Evolutionary conservation across 192 early-diverging fungal genomes (phyloP).

Genomic region (Coemansia reversa): DNA sequence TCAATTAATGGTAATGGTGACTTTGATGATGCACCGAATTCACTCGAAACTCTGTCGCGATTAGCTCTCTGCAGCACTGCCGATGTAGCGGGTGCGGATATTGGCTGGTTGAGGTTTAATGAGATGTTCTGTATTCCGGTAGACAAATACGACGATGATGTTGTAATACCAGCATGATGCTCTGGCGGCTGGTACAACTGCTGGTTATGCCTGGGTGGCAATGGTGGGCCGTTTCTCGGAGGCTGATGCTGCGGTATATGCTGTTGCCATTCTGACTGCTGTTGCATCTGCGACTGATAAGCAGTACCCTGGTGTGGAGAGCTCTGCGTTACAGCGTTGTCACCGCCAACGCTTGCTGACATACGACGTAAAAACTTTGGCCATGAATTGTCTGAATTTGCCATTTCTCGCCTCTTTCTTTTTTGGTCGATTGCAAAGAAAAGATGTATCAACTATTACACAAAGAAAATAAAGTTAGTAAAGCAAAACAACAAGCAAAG

Average conservation of each 20-base stretch:
- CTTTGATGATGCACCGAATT: not conserved
- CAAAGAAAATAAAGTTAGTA: not conserved
- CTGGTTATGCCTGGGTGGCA: conserved; percentile 14
- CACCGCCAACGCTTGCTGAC: conserved; percentile 7
- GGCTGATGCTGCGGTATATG: not conserved
- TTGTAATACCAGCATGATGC: conserved; percentile 9
- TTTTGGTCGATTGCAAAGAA: not conserved
- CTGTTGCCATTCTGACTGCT: too few relatives aligned
- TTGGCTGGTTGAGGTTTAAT: not conserved
- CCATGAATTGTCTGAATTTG: conserved; percentile 21
- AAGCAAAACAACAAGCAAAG: not conserved
- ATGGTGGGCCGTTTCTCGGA: not conserved
- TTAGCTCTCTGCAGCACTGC: not conserved
- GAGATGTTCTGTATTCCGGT: conserved; percentile 18
- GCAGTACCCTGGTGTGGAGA: not conserved
- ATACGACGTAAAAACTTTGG: conserved; percentile 32
- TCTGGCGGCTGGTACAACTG: conserved; percentile 34
- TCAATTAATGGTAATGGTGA: not conserved
- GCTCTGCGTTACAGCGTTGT: not conserved
- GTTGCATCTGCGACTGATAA: too few relatives aligned
- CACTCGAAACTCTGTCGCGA: not conserved
- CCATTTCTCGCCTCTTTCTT: conserved; percentile 7
- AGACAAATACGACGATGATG: conserved; percentile 3
- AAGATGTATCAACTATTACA: conserved; percentile 2
- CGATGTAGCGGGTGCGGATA: not conserved